Evolutionary conservation across 2,329 filamentous ascomycete species (phyloP).

Genomic region (Ceratocystis smalleyi): DNA sequence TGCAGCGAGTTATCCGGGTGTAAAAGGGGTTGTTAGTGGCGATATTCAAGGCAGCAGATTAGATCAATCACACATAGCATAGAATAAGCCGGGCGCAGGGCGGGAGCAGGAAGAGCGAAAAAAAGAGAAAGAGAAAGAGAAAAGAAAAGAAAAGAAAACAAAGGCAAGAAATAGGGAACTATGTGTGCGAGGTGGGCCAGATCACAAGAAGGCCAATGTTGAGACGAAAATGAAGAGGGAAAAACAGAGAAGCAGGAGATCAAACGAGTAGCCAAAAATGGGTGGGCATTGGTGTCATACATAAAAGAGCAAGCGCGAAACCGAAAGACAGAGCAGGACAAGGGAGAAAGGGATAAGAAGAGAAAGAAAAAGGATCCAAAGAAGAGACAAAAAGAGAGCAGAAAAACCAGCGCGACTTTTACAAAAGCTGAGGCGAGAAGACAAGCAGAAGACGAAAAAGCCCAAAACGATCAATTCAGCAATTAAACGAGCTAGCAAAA

Average conservation of each 20-base stretch:
- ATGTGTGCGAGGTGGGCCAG: background rate
- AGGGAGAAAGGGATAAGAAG: background rate
- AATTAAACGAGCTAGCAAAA: background rate
- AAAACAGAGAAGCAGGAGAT: constrained; percentile 1
- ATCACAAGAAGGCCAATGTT: background rate
- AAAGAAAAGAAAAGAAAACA: background rate
- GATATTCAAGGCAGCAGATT: background rate
- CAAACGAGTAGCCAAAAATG: background rate
- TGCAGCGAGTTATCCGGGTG: background rate
- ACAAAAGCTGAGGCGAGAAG: background rate
- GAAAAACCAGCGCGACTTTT: background rate
- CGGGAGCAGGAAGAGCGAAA: background rate
- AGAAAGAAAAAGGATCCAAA: background rate
- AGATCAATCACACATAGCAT: background rate
- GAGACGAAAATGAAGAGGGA: background rate
- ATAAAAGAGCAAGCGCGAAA: background rate
- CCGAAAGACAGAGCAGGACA: background rate
- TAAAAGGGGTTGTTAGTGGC: background rate
- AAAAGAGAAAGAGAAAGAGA: background rate
- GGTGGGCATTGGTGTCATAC: background rate
- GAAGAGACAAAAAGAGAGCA: background rate
- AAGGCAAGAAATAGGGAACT: background rate
- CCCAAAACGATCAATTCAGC: background rate
- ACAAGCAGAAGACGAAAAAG: background rate
- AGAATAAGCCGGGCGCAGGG: background rate